Conservation (phyloP, 768 basidiomycete species). For the Phlegmacium glaucopus region DNA sequence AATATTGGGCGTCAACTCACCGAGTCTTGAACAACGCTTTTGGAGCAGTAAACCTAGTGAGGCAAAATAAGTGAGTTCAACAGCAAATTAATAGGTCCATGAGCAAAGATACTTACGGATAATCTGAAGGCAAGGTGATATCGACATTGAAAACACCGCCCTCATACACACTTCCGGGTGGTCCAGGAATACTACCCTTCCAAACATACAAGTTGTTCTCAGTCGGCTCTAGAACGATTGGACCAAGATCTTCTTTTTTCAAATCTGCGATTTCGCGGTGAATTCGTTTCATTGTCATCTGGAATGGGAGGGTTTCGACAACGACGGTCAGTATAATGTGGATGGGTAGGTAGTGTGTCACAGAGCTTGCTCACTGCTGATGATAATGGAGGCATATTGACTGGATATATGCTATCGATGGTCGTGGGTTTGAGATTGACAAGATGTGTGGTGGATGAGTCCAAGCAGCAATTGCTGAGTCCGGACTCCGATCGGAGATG, state of each 20-base stretch:
- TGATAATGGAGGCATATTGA: no score
- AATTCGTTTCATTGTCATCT: conserved; percentile 77
- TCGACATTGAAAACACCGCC: conserved; percentile 72
- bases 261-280: conserved; percentile 78
- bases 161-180: conserved; percentile 80
- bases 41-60: conserved; percentile 70
- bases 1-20: conserved; percentile 30
- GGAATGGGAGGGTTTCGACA: no score
- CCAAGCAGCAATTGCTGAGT: no score
- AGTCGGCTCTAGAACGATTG: conserved; percentile 63
- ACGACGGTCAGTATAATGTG: no score
- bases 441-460: no score
- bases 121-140: conserved; percentile 65
- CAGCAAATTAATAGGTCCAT: neutral
- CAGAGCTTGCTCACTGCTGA: no score
- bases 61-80: conserved; percentile 2
- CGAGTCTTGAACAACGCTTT: conserved; percentile 72
- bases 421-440: no score
- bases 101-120: conserved; percentile 56
- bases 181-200: conserved; percentile 78
- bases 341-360: no score
- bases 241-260: conserved; percentile 78
- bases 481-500: no score
- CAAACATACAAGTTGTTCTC: conserved; percentile 67
- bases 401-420: no score